Evolutionary conservation across 2,329 filamentous ascomycete genomes (phyloP).

Genomic region (Botrytis aclada): DNA sequence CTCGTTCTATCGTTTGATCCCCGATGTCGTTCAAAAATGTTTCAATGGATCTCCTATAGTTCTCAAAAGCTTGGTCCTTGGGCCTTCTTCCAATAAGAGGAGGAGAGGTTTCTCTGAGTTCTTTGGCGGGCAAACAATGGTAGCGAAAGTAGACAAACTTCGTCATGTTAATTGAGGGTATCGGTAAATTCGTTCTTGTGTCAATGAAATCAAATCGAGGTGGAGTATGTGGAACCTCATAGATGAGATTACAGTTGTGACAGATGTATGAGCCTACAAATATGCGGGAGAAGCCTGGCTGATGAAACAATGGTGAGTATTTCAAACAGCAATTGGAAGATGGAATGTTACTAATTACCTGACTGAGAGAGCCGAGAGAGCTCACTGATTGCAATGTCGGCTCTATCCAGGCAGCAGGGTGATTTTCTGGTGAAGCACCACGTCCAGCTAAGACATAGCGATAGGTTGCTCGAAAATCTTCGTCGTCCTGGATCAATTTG

Average conservation of each 20-base stretch:
- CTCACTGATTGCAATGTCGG: not conserved
- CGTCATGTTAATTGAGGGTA: not conserved
- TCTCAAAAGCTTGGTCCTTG: fast-evolving
- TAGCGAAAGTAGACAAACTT: not conserved
- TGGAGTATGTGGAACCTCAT: not conserved
- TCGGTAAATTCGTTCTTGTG: not conserved
- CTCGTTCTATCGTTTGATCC: not conserved
- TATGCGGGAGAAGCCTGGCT: not conserved
- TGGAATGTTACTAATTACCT: not conserved
- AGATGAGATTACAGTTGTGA: not conserved
- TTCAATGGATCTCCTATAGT: not conserved
- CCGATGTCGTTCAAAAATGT: not conserved
- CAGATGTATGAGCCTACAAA: not conserved
- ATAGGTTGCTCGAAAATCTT: slow-evolving; percentile 3
- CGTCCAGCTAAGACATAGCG: not conserved
- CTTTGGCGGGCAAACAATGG: not conserved
- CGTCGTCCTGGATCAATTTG: not conserved
- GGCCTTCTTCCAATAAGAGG: not conserved
- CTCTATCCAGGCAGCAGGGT: not conserved
- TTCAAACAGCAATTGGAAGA: too few relatives aligned
- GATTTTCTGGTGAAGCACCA: not conserved
- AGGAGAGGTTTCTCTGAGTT: not conserved
- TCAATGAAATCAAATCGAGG: not conserved
- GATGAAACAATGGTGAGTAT: not conserved
- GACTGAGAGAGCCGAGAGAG: too few relatives aligned